Evolutionary conservation across 2,329 filamentous ascomycete species (phyloP).

Genomic region (Blastomyces silverae): DNA sequence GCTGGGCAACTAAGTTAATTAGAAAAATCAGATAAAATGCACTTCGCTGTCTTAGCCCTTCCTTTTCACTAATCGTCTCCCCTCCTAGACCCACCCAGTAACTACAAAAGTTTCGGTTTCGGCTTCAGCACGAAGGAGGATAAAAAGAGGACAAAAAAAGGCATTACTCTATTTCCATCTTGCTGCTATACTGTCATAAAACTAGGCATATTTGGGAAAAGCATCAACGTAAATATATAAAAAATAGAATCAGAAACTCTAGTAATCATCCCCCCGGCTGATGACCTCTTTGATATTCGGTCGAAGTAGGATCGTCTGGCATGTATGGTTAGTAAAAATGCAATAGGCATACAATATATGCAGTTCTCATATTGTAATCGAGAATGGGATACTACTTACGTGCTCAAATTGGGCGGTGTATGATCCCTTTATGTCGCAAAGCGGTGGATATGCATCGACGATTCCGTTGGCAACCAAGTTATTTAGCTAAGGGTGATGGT

Average conservation of each 20-base stretch:
- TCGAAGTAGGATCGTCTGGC: conserved; percentile 65
- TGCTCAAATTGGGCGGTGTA: conserved; percentile 95
- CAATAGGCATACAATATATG: background rate
- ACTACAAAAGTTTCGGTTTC: no score
- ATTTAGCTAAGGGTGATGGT: conserved; percentile 57
- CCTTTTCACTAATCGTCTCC: no score
- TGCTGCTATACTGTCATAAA: background rate
- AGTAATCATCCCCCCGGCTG: conserved; percentile 80
- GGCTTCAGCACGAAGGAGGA: no score
- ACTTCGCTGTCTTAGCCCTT: no score
- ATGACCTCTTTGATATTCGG: conserved; percentile 82
- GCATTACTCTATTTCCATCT: background rate
- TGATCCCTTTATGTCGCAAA: conserved; percentile 87
- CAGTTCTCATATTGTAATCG: background rate
- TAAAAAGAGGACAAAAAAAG: no score
- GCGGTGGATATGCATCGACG: conserved; percentile 81
- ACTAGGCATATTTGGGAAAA: background rate
- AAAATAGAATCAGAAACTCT: conserved; percentile 25
- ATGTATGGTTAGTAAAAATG: conserved; percentile 22
- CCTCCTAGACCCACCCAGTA: no score
- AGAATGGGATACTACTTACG: conserved; percentile 51
- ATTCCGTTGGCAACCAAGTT: conserved; percentile 75
- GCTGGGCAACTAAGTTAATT: no score
- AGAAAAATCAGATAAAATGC: no score
- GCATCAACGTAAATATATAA: background rate